Percentiles rank a stretch among this genome's conserved stretches.
Conservation (phyloP, 2,329 filamentous ascomycete species). For the Ophiostoma quercus region DNA sequence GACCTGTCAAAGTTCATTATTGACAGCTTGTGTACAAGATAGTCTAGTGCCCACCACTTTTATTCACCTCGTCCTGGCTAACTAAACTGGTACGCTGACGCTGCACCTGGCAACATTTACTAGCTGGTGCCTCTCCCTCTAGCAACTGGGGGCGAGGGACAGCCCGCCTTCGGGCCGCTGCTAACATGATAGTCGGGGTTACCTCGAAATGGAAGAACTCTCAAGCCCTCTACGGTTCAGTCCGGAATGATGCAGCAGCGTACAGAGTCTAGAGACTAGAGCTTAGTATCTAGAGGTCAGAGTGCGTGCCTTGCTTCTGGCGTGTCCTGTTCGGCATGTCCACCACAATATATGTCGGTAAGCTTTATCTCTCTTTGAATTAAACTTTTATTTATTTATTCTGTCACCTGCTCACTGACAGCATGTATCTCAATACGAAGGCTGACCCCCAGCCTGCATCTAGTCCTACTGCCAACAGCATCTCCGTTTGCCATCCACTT, state of each 20-base stretch:
- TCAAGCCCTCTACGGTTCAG: neutral
- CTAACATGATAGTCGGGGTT: neutral
- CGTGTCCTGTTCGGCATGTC: neutral
- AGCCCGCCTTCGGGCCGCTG: neutral
- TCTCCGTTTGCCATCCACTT: neutral
- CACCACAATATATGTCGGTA: neutral
- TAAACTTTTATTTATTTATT: neutral
- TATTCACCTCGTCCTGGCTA: neutral
- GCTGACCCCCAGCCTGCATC: neutral
- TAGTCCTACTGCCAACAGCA: neutral
- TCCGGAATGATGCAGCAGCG: neutral
- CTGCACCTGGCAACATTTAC: neutral
- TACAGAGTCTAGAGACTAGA: neutral
- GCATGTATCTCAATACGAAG: neutral
- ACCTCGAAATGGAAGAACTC: neutral
- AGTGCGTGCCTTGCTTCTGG: neutral
- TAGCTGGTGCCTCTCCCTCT: neutral
- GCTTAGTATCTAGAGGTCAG: neutral
- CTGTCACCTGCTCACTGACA: neutral
- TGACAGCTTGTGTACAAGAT: neutral
- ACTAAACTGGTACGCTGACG: neutral
- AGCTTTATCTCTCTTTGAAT: neutral
- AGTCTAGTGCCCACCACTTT: neutral
- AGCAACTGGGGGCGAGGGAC: neutral
- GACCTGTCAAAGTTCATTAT: no score